Evolutionary conservation across 1,284 basidiomycete genomes (phyloP).

Genomic region (Malassezia vespertilionis): DNA sequence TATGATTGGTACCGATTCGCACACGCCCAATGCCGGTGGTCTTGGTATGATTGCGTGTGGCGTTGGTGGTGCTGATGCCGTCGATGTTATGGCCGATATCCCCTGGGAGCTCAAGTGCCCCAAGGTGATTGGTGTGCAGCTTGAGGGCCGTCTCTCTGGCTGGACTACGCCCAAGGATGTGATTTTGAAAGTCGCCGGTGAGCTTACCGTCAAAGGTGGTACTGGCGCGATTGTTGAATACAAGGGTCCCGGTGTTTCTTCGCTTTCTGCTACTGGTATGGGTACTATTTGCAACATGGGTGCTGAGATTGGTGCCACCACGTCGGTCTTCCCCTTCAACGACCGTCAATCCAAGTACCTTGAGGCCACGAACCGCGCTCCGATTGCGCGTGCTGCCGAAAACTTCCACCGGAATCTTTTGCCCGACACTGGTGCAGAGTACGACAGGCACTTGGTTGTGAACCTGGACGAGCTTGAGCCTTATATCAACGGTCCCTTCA

Average conservation of each 20-base stretch:
- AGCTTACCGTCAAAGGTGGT: conserved; percentile 48
- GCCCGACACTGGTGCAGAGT: conserved; percentile 79
- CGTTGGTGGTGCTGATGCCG: conserved; percentile 97
- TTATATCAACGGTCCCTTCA: conserved; percentile 90
- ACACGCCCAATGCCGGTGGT: conserved; percentile 98
- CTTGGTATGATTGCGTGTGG: conserved; percentile 97
- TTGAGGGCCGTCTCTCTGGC: conserved; percentile 85
- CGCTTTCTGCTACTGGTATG: conserved; percentile 97
- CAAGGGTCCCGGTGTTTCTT: conserved; percentile 65
- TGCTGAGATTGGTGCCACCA: conserved; percentile 98
- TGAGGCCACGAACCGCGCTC: conserved; percentile 76
- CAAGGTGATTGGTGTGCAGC: conserved; percentile 94
- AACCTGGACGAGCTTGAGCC: conserved; percentile 94
- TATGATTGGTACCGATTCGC: conserved; percentile 99
- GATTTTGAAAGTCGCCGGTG: conserved; percentile 46
- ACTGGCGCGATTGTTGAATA: conserved; percentile 48
- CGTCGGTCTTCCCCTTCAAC: conserved; percentile 98
- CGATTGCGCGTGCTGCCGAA: conserved; percentile 81
- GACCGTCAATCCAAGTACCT: conserved; percentile 84
- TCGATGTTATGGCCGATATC: conserved; percentile 93
- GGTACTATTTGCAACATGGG: conserved; percentile 99
- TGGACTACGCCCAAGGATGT: conserved; percentile 86
- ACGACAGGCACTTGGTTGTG: conserved; percentile 88
- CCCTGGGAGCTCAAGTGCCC: conserved; percentile 99
- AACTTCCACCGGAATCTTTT: conserved; percentile 81